Conservation (phyloP, 768 basidiomycete genomes). For the Lactarius tabidus region DNA sequence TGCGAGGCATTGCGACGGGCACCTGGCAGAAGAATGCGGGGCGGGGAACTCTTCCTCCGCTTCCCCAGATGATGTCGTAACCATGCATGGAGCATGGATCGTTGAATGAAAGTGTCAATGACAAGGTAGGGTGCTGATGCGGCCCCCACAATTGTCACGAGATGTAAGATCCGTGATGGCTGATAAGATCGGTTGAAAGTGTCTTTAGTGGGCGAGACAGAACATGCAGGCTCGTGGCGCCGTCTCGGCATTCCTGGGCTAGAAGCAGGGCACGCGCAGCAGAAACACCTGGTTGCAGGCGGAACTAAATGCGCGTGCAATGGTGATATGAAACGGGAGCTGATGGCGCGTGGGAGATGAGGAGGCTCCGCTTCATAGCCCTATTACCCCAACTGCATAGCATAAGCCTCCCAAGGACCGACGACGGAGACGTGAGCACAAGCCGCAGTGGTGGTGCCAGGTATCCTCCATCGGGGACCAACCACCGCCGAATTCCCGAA, state of each 20-base stretch:
- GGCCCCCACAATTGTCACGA: slow-evolving; percentile 9
- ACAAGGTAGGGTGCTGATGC: slow-evolving; percentile 1
- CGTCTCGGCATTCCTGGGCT: background rate
- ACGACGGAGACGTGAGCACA: background rate
- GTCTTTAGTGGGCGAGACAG: background rate
- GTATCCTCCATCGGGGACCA: background rate
- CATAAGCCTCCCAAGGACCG: background rate
- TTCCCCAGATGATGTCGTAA: slow-evolving; percentile 12
- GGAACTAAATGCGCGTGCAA: background rate
- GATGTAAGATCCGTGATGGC: slow-evolving; percentile 22
- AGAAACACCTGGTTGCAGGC: background rate
- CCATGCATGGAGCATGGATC: background rate
- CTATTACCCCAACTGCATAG: background rate
- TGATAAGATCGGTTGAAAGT: slow-evolving; percentile 23
- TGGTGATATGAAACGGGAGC: slow-evolving; percentile 11
- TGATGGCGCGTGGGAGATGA: background rate
- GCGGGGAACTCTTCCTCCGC: slow-evolving; percentile 19
- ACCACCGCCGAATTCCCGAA: background rate
- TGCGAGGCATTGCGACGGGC: slow-evolving; percentile 10
- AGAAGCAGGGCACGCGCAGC: background rate
- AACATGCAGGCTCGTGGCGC: slow-evolving; percentile 3
- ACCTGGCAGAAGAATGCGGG: slow-evolving; percentile 14
- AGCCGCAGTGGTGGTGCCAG: background rate
- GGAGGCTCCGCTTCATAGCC: slow-evolving; percentile 3
- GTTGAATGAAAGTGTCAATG: background rate